These are phyloP conservation scores for Xerocomus brunneocitrinus DNA, from an alignment of 768 basidiomycete species.

Conservation along the genomic window DNA sequence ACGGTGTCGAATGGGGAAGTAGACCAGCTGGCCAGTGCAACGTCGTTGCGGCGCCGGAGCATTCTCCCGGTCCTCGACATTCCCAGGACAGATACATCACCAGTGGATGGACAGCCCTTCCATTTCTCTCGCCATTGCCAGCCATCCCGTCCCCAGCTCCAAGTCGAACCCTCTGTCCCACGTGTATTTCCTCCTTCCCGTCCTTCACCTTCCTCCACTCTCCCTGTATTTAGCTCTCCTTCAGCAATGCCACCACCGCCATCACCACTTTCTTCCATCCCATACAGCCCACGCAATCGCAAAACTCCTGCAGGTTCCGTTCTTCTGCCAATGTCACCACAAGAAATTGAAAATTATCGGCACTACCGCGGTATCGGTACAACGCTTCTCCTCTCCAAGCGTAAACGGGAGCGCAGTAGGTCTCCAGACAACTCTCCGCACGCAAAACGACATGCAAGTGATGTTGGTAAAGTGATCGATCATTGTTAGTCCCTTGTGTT, in stretches of 20 bases:
- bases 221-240: slow-evolving; percentile 28
- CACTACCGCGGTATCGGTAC: slow-evolving; percentile 55
- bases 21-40: slow-evolving; percentile 22
- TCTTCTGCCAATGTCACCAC: slow-evolving; percentile 57
- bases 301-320: slow-evolving; percentile 58
- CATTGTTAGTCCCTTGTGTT: slow-evolving; percentile 58
- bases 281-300: slow-evolving; percentile 63
- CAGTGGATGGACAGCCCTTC: slow-evolving; percentile 20
- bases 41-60: slow-evolving; percentile 28
- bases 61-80: slow-evolving; percentile 32
- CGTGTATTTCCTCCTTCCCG: slow-evolving; percentile 30
- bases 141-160: slow-evolving; percentile 21
- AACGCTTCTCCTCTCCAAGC: slow-evolving; percentile 44
- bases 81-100: slow-evolving; percentile 25
- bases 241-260: slow-evolving; percentile 30
- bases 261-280: slow-evolving; percentile 34
- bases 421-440: slow-evolving; percentile 40
- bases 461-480: slow-evolving; percentile 66
- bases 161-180: slow-evolving; percentile 19
- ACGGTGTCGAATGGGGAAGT: slow-evolving; percentile 18
- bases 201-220: slow-evolving; percentile 36
- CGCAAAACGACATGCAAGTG: slow-evolving; percentile 54
- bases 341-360: slow-evolving; percentile 58
- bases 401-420: slow-evolving; percentile 44
- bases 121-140: slow-evolving; percentile 25